These are phyloP conservation scores for Mortierella sp. DNA, from an alignment of 371 early-diverging fungal species.

Conservation along the genomic window DNA sequence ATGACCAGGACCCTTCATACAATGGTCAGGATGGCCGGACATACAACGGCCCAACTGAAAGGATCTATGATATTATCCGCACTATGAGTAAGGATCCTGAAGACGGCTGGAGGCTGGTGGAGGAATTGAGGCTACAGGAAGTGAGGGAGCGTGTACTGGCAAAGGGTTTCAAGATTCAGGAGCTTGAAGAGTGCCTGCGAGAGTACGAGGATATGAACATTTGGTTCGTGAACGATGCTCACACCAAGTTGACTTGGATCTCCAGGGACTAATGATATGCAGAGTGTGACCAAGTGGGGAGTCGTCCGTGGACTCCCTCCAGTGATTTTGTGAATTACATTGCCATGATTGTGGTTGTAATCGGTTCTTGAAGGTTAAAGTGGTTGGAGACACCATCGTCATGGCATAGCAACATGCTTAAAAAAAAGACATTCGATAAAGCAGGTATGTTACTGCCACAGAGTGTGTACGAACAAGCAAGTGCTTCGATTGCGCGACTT, in stretches of 20 bases:
- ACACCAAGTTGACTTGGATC: conserved; percentile 66
- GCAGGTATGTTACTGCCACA: too few species aligned
- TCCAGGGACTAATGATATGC: conserved; percentile 24
- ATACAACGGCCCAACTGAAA: conserved; percentile 58
- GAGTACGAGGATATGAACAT: conserved; percentile 80
- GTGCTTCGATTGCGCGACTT: too few species aligned
- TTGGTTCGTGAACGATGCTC: conserved; percentile 75
- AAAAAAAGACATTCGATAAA: too few species aligned
- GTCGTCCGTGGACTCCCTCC: too few species aligned
- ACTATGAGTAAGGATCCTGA: conserved; percentile 62
- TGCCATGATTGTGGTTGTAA: too few species aligned
- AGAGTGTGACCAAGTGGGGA: too few species aligned
- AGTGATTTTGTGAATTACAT: too few species aligned
- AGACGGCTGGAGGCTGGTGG: conserved; percentile 46
- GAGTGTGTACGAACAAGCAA: too few species aligned
- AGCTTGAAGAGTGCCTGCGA: conserved; percentile 74
- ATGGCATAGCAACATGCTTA: too few species aligned
- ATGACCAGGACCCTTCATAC: conserved; percentile 58
- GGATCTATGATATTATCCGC: conserved; percentile 76
- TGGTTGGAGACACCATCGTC: too few species aligned
- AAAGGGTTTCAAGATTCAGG: conserved; percentile 81
- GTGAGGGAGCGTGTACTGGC: conserved; percentile 77
- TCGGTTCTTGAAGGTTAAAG: too few species aligned
- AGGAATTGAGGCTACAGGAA: conserved; percentile 54
- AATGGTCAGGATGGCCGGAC: conserved; percentile 53